Evolutionary conservation across 2,329 filamentous ascomycete genomes (phyloP), one percentile per base, ranked within the genome.

Genomic region (Neodidymelliopsis sp.): DNA sequence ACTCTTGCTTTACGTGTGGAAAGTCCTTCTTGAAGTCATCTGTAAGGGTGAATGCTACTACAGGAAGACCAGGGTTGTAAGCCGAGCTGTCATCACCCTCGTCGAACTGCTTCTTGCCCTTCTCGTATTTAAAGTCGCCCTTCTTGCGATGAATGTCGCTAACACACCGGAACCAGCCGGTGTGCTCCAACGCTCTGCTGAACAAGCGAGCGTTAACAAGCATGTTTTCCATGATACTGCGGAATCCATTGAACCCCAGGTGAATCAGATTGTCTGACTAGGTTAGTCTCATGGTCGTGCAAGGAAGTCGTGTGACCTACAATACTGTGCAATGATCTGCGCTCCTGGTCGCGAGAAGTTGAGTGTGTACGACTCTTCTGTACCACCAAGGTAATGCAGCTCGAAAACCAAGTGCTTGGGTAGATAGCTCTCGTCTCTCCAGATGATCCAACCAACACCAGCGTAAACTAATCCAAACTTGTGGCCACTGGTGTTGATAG

Each of bases 271-370:
- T 89, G 64, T 89, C 50, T 54, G 35, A 7, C 19, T 11, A 8
- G 2, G 8, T 54, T 22, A 54, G 45, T 38, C 8, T n/a, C 13
- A 9, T 10, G 16, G 24, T 38, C 13, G 15, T 7, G 30, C 27
- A 18, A 10, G 24, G n/a, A 12, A 9, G 18, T 25, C 36, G 24
- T 29, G 7, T 29, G 40, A 42, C 50, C n/a, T 88, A 72, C 84
- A 90, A 70, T 90, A 90, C 64, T 90, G 87, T 0, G 80, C 85
- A 52, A 89, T 84, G 47, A 90, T 77, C 53, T 89, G 87, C 0
- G 84, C 83, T 3, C 86, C 87, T 0, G 86, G 86, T 0, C 87
- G 81, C 1, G 85, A 88, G 74, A 90, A 90, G 72, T 89, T 90
- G 15, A 90, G 77, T 0, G 86, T 89, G 70, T 84, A 90, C 2